Base-by-base conservation (phyloP, 139 green algal species). In the Tetradesmus obliquus region DNA sequence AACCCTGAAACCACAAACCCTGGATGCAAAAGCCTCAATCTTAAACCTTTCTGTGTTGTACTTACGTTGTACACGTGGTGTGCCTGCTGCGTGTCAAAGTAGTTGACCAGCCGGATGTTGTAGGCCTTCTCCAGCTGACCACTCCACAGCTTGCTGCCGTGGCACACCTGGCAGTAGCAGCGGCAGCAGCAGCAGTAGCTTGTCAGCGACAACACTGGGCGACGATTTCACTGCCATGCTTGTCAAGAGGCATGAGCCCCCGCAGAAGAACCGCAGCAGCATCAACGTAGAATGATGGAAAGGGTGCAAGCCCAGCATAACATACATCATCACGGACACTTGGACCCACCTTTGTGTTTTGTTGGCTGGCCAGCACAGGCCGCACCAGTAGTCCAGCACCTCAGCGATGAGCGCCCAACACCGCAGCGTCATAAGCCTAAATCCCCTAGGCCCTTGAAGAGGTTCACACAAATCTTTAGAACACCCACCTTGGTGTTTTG, bases 71-170 rank as follows among this genome's bases (percentile, higher is more conserved):
- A 91, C 17, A 91, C 88, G 53, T 87, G 87, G 79, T 87, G 60
- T n/a, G 79, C 79, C 88, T 91, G 88, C 57, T 91, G 88, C 2
- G 88, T 91, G 74, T 91, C 88, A 17, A 51, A 62, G 88, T 91
- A 91, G 88, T 86, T 79, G 55, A 20, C 55, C 3, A 91, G 88
- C 2, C 45, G 55, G 19, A 91, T 91, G 88, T 79, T 79, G 57
- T 79, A 91, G 4, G 54, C 20, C 55, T 81, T 20, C 22, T 86
- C 55, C n/a, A 91, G 55, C 57, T 87, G 88, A 7, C 76, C 76
- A 5, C 45, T 76, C 88, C 88, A 91, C 3, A 81, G 55, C 57
- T 91, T 91, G 76, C 88, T 91, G 88, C 88, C 57, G 13, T 91
- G 88, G 12, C 45, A 71, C 3, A 89, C 84, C 84, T 89, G 84